phyloP scores from a whole-genome alignment of 192 early-diverging fungal species.

The Spinellus fusiger region DNA sequence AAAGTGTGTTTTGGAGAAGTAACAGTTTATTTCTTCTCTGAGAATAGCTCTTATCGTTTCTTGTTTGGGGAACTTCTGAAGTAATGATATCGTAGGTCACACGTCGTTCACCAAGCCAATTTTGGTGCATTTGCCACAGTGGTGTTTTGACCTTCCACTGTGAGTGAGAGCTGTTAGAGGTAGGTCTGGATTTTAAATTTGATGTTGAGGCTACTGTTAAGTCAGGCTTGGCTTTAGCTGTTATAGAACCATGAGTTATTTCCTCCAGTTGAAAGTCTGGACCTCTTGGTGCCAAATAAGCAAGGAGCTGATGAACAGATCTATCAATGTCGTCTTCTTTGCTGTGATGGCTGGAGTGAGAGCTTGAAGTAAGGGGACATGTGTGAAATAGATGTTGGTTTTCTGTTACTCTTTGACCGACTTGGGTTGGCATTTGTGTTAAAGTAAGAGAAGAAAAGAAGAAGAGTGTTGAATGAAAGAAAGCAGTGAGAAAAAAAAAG shows the following conservation, averaged over 20 bases:
- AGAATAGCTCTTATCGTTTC: neutral
- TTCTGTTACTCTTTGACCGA: too few species aligned
- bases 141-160: neutral
- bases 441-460: too few species aligned
- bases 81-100: neutral
- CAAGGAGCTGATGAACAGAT: neutral
- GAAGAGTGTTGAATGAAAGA: too few species aligned
- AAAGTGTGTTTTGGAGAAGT: neutral
- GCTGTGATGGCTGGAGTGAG: too few species aligned
- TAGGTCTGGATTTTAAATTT: neutral
- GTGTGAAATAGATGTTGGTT: too few species aligned
- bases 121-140: neutral
- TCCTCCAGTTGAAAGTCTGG: neutral
- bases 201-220: neutral
- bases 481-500: too few species aligned
- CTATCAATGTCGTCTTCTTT: slow-evolving; percentile 3
- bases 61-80: neutral
- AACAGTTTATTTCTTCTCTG: neutral
- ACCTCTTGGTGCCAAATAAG: neutral
- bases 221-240: neutral
- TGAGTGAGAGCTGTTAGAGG: neutral
- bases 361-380: too few species aligned
- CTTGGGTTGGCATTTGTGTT: too few species aligned
- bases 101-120: neutral
- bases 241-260: neutral